Percentiles rank a stretch among this genome's conserved stretches.
These are phyloP conservation scores for Backusella parvicylindrica DNA, from an alignment of 192 early-diverging fungal genomes.

Conservation along the genomic window DNA sequence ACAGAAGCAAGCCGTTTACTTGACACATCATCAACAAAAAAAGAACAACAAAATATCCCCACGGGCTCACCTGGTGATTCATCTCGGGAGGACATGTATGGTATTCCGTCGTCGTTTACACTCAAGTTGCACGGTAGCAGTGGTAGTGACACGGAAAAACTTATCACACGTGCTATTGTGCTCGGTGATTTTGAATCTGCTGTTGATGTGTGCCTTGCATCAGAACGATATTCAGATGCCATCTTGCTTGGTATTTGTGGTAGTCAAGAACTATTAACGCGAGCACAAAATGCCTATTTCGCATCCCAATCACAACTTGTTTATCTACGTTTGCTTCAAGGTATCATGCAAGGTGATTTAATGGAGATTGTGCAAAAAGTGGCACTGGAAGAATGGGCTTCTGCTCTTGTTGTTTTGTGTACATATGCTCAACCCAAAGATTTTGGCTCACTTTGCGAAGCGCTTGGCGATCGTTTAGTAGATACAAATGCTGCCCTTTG, in stretches of 20 bases:
- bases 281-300: conserved; percentile 68
- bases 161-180: conserved; percentile 82
- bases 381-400: conserved; percentile 83
- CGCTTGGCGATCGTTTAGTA: conserved; percentile 60
- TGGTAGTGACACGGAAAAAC: conserved; percentile 66
- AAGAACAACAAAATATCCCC: not conserved
- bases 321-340: conserved; percentile 81
- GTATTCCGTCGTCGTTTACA: conserved; percentile 22
- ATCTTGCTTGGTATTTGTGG: conserved; percentile 79
- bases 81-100: conserved; percentile 12
- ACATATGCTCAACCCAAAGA: conserved; percentile 88
- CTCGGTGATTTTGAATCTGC: conserved; percentile 90
- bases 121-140: conserved; percentile 7
- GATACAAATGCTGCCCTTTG: conserved; percentile 55
- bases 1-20: conserved; percentile 22
- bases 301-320: conserved; percentile 56
- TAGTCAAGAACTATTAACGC: conserved; percentile 38
- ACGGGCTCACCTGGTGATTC: conserved; percentile 4
- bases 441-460: conserved; percentile 62
- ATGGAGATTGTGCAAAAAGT: conserved; percentile 74
- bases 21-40: not conserved
- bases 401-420: conserved; percentile 88
- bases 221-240: conserved; percentile 64
- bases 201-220: conserved; percentile 78
- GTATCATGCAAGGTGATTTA: conserved; percentile 76